phyloP scores from a whole-genome alignment of 176 grass and related monocot species.

The Avena insularis region DNA sequence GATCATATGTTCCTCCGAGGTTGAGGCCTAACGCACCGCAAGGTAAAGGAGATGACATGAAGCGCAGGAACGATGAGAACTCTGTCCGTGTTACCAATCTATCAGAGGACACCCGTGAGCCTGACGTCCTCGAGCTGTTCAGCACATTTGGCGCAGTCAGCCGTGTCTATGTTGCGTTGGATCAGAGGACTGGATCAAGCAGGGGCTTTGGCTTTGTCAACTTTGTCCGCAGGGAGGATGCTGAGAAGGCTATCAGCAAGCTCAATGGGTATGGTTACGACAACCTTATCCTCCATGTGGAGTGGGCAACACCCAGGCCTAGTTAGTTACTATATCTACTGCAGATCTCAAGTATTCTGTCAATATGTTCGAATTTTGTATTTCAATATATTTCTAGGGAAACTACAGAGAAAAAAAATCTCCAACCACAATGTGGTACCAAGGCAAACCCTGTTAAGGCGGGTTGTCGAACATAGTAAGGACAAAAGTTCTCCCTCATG shows the following conservation, averaged over 20 bases:
- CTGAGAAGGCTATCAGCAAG: constrained; percentile 77
- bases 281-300: constrained; percentile 78
- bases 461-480: not conserved
- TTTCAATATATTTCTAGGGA: not conserved
- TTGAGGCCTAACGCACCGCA: too few relatives aligned
- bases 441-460: not conserved
- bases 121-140: too few relatives aligned
- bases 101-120: too few relatives aligned
- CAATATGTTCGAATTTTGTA: not conserved
- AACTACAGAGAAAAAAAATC: not conserved
- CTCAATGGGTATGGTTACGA: constrained; percentile 91
- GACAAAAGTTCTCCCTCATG: too few relatives aligned
- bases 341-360: not conserved
- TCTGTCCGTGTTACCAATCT: too few relatives aligned
- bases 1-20: too few relatives aligned
- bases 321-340: constrained; percentile 15
- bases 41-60: too few relatives aligned
- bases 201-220: too few relatives aligned
- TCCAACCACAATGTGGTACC: not conserved
- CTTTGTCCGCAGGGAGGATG: constrained; percentile 40
- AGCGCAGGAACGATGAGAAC: too few relatives aligned
- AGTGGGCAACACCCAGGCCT: constrained; percentile 82
- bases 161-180: too few relatives aligned
- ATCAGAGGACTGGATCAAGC: too few relatives aligned
- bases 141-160: too few relatives aligned